phyloP scores from a whole-genome alignment of 176 grass and related monocot species.

The Bolboschoenus planiculmis region DNA sequence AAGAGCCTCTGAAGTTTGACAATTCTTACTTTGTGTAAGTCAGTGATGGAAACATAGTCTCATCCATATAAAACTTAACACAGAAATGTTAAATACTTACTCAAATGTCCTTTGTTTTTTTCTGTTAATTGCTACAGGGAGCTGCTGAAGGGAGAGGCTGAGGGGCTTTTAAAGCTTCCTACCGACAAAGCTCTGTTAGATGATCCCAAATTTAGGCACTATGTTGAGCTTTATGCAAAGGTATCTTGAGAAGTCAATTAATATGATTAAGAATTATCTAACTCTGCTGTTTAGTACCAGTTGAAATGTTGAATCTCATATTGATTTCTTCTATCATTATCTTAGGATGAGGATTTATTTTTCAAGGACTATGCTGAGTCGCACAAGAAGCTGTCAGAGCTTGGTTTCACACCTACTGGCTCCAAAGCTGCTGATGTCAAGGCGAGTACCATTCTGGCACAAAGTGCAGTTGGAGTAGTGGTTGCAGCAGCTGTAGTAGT shows the following conservation, averaged over 20 bases:
- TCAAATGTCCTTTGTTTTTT: neutral
- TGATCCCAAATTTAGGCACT: slow-evolving; percentile 78
- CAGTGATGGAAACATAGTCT: neutral
- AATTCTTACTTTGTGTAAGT: slow-evolving; percentile 93
- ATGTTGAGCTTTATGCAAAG: slow-evolving; percentile 90
- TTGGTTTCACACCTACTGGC: slow-evolving; percentile 48
- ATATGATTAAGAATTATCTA: neutral
- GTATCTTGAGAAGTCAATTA: slow-evolving; percentile 12
- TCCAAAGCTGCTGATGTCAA: slow-evolving; percentile 30
- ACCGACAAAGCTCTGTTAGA: slow-evolving; percentile 64
- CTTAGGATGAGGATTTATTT: slow-evolving; percentile 80
- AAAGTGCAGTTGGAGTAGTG: slow-evolving; percentile 68
- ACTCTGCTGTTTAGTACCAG: neutral
- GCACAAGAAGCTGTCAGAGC: slow-evolving; percentile 92
- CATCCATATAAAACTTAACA: slow-evolving; percentile 12
- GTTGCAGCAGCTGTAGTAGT: slow-evolving; percentile 72
- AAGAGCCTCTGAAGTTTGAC: slow-evolving; percentile 86
- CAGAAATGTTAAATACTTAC: neutral
- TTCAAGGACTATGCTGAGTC: slow-evolving; percentile 90
- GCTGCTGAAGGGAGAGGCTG: slow-evolving; percentile 54
- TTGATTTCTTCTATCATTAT: neutral
- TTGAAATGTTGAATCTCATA: neutral
- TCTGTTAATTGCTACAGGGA: slow-evolving; percentile 40
- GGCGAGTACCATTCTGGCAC: slow-evolving; percentile 31
- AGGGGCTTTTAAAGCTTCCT: slow-evolving; percentile 83